These are phyloP conservation scores for Talaromyces ruber DNA, from an alignment of 495 filamentous ascomycete species.

Conservation along the genomic window DNA sequence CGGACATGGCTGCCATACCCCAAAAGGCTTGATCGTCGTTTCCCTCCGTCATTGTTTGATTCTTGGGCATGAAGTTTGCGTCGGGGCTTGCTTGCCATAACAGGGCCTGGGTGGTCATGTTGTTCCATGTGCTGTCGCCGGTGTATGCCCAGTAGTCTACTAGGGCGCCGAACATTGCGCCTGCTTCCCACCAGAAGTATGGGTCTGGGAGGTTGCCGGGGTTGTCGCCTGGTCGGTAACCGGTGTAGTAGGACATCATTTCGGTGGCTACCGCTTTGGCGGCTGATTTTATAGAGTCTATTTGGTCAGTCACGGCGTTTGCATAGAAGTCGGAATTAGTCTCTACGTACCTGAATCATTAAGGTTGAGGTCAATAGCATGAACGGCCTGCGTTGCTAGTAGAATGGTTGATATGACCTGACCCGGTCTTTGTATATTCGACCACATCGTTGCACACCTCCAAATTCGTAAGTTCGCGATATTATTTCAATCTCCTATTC, in stretches of 20 bases:
- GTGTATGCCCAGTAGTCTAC: constrained; percentile 84
- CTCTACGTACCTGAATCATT: constrained; percentile 11
- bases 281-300: constrained; percentile 41
- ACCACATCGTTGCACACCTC: neutral
- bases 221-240: constrained; percentile 58
- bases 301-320: neutral
- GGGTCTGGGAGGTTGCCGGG: constrained; percentile 67
- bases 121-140: constrained; percentile 64
- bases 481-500: neutral
- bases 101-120: constrained; percentile 56
- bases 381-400: constrained; percentile 11
- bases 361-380: constrained; percentile 17
- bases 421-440: neutral
- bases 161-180: constrained; percentile 66
- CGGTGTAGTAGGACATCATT: constrained; percentile 58
- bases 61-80: constrained; percentile 67
- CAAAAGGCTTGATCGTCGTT: constrained; percentile 89
- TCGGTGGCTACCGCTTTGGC: constrained; percentile 31
- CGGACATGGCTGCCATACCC: constrained; percentile 74
- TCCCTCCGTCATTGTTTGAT: constrained; percentile 67
- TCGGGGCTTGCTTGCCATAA: constrained; percentile 61
- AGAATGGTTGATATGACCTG: neutral
- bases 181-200: constrained; percentile 81
- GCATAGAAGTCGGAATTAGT: neutral
- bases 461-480: neutral